phyloP scores from a whole-genome alignment of 345 rosid genomes.

The Camelina hispida region DNA sequence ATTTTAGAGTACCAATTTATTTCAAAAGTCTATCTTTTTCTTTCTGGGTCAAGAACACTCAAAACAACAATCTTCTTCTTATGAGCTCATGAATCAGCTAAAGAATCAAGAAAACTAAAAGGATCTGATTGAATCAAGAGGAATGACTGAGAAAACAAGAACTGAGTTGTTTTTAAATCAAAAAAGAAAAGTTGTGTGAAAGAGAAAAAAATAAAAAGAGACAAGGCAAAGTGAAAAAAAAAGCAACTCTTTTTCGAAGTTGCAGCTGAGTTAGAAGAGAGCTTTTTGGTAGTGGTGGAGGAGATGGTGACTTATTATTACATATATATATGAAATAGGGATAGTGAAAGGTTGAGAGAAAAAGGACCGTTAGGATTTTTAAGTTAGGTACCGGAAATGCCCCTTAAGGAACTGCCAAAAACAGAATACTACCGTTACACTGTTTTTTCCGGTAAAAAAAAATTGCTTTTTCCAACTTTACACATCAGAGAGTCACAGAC shows the following conservation, averaged over 20 bases:
- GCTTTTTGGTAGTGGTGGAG: slow-evolving; percentile 46
- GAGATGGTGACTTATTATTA: slow-evolving; percentile 30
- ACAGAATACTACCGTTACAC: slow-evolving; percentile 49
- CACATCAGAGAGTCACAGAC: slow-evolving; percentile 36
- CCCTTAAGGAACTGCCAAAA: slow-evolving; percentile 48
- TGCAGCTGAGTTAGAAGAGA: slow-evolving; percentile 36
- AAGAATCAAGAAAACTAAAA: slow-evolving; percentile 29
- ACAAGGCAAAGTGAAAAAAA: slow-evolving; percentile 9
- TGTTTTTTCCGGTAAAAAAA: slow-evolving; percentile 34
- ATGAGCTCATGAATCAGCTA: slow-evolving; percentile 20
- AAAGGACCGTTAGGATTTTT: slow-evolving; percentile 33
- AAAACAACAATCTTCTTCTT: slow-evolving; percentile 33
- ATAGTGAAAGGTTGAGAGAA: slow-evolving; percentile 10
- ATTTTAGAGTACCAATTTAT: slow-evolving; percentile 27
- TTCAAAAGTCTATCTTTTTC: not conserved
- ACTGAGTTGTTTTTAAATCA: not conserved
- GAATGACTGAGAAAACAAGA: slow-evolving; percentile 32
- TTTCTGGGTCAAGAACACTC: slow-evolving; percentile 32
- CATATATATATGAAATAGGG: slow-evolving; percentile 5
- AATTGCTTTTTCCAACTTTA: slow-evolving; percentile 38
- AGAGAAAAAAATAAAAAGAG: slow-evolving; percentile 21
- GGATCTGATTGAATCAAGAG: slow-evolving; percentile 33
- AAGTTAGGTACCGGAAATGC: slow-evolving; percentile 29
- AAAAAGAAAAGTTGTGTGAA: slow-evolving; percentile 27
- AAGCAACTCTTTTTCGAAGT: slow-evolving; percentile 33